Base-by-base conservation (phyloP, 192 early-diverging fungal species). In the Podila minutissima region DNA sequence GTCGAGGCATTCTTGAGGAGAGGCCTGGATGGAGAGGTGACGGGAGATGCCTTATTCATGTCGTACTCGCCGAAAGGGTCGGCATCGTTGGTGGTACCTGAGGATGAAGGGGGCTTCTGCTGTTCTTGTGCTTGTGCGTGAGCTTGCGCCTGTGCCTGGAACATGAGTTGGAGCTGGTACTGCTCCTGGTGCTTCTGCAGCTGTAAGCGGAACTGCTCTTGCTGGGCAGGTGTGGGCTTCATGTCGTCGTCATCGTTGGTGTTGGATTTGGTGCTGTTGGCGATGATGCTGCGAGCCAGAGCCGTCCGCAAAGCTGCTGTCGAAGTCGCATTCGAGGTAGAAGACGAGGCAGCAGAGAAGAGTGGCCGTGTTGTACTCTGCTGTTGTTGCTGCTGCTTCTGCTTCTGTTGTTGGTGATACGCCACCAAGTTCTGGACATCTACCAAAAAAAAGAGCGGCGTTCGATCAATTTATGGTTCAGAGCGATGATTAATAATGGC, bases 191-290 rank as follows among this genome's bases (percentile, higher is more conserved):
- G 77, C 62, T 81, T 72, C 15, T 73, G 71, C 58, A 81, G n/a
- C n/a, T 81, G 77, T 9, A 69, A 62, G 10, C 77, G 77, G 46
- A 81, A 81, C 50, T 81, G 71, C 26, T 81, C 77, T 55, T 81
- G 77, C 38, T 81, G 77, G 26, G 72, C 77, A n/a, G 71, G 71
- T 2, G 77, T 81, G 29, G 77, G 77, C 37, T 73, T 71, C 7
- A 73, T 61, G 48, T 81, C 77, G 26, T 81, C 69, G 29, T 81
- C 71, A 35, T 81, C 62, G 12, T 29, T 28, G 5, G 64, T 11
- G 7, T 41, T 35, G 53, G 53, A 19, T 26, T 75, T 13, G 74
- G 49, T 37, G 64, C 48, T 57, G 33, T 63, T 69, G 69, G 71
- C 3, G 64, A 71, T 8, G 60, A 57, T 55, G 53, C 29, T 41